A percentile compares a stretch with the other conserved stretches of the same genome.
Conservation (phyloP, 2,329 filamentous ascomycete genomes). For the Lasiodiplodia gonubiensis region DNA sequence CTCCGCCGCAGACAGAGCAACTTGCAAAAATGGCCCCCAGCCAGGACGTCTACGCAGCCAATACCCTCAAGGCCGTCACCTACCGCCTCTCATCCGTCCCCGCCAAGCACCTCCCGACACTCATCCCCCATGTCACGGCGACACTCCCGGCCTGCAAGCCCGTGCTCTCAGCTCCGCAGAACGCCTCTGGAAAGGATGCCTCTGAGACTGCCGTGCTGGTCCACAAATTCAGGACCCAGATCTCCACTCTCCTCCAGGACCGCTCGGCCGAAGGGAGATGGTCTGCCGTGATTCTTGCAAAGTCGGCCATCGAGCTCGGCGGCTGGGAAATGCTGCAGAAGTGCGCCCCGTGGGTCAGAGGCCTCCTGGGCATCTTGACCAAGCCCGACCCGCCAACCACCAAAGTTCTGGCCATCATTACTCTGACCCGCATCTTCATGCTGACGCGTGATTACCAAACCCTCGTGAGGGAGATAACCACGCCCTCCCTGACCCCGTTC, state of each 20-base stretch:
- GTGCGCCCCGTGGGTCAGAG: constrained; percentile 75
- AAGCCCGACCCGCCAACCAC: constrained; percentile 77
- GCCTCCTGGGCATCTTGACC: constrained; percentile 76
- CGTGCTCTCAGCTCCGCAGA: constrained; percentile 67
- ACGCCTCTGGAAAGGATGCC: constrained; percentile 63
- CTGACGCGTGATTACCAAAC: constrained; percentile 83
- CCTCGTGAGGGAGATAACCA: constrained; percentile 84
- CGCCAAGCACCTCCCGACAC: constrained; percentile 72
- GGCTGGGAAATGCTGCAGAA: constrained; percentile 81
- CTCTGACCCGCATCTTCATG: constrained; percentile 81
- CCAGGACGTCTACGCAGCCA: constrained; percentile 13
- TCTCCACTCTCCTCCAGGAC: constrained; percentile 79
- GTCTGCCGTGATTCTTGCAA: constrained; percentile 77
- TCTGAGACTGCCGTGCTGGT: constrained; percentile 73
- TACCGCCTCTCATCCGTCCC: constrained; percentile 74
- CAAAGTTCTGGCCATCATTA: constrained; percentile 77
- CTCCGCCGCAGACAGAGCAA: neutral
- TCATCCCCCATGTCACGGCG: constrained; percentile 71
- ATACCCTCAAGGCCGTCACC: constrained; percentile 56
- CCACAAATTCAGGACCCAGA: constrained; percentile 80
- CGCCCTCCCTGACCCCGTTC: constrained; percentile 77
- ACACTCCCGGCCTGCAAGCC: constrained; percentile 60
- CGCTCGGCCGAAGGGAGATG: constrained; percentile 76
- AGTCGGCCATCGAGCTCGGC: constrained; percentile 79
- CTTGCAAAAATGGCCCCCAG: constrained; percentile 21